Percentiles rank a stretch among this genome's conserved stretches.
Evolutionary conservation across 2,329 filamentous ascomycete species (phyloP).

Genomic region (Fusarium papillatum): DNA sequence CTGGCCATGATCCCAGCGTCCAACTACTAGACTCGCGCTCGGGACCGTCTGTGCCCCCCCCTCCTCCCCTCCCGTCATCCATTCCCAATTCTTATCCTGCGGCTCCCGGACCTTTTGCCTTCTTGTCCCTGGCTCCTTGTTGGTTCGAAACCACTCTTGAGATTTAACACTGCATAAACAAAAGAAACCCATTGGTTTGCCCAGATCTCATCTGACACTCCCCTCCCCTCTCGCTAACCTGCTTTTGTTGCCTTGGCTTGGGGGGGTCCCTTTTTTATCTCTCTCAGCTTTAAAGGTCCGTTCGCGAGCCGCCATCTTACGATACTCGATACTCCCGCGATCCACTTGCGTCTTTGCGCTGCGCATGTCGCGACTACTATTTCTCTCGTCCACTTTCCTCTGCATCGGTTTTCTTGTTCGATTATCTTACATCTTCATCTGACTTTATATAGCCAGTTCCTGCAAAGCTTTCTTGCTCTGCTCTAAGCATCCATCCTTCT

Average conservation of each 20-base stretch:
- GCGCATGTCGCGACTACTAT: slow-evolving; percentile 16
- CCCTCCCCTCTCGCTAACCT: not conserved
- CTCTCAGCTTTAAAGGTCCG: slow-evolving; percentile 19
- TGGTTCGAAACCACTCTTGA: not conserved
- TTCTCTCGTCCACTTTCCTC: slow-evolving; percentile 4
- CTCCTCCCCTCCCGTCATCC: not conserved
- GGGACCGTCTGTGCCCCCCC: slow-evolving; percentile 4
- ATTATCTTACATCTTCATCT: slow-evolving; percentile 1
- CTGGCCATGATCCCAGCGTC: slow-evolving; percentile 25
- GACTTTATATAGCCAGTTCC: not conserved
- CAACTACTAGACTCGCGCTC: slow-evolving; percentile 4
- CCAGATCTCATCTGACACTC: not conserved
- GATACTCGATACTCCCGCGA: slow-evolving; percentile 34
- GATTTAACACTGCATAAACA: not conserved
- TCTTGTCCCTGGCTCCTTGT: slow-evolving; percentile 1
- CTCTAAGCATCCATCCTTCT: slow-evolving; percentile 2
- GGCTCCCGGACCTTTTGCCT: slow-evolving; percentile 13
- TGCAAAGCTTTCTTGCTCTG: not conserved
- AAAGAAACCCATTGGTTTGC: slow-evolving; percentile 25
- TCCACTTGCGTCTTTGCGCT: slow-evolving; percentile 25
- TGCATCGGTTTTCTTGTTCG: not conserved
- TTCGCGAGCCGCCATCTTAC: slow-evolving; percentile 36
- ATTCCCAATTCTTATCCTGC: slow-evolving; percentile 11
- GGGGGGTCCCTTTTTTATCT: not conserved
- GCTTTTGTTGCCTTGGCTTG: not conserved